Conservation (phyloP, 1,284 basidiomycete species). For the Leccinum pallidistipes region DNA sequence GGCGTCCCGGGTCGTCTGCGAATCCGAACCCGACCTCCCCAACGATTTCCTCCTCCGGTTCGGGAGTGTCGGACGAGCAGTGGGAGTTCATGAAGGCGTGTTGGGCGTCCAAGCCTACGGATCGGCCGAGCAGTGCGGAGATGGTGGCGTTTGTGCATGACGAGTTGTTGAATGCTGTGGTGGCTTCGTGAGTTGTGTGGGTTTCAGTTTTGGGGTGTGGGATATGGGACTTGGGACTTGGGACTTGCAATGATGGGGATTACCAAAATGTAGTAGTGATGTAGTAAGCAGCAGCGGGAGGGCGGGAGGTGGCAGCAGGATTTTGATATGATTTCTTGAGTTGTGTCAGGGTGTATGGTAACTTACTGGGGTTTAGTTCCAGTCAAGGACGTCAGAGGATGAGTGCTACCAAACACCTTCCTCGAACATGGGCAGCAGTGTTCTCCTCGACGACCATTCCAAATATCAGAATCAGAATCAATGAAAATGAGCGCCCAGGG, state of each 20-base stretch:
- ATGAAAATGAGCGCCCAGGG: not conserved
- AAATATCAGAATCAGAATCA: no score
- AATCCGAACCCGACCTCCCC: not conserved
- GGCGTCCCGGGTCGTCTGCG: not conserved
- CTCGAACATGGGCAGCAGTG: no score
- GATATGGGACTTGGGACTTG: not conserved
- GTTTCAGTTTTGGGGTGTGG: not conserved
- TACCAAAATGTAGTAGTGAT: not conserved
- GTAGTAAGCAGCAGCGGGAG: not conserved
- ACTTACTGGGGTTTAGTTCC: no score
- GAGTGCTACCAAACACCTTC: no score
- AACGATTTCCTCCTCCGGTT: not conserved
- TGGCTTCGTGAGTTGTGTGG: not conserved
- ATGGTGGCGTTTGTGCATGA: slow-evolving; percentile 17
- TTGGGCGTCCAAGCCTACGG: slow-evolving; percentile 15
- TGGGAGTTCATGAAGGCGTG: slow-evolving; percentile 25
- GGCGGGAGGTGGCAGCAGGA: not conserved
- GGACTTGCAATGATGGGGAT: not conserved
- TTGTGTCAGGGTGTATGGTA: not conserved
- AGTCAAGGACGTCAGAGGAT: no score
- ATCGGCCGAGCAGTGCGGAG: slow-evolving; percentile 17
- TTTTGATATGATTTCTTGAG: not conserved
- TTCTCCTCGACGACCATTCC: no score
- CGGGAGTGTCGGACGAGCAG: slow-evolving; percentile 13
- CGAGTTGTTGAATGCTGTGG: slow-evolving; percentile 13